These are phyloP conservation scores for Fusarium pininemorale DNA, from an alignment of 2,329 filamentous ascomycete species.

Conservation along the genomic window DNA sequence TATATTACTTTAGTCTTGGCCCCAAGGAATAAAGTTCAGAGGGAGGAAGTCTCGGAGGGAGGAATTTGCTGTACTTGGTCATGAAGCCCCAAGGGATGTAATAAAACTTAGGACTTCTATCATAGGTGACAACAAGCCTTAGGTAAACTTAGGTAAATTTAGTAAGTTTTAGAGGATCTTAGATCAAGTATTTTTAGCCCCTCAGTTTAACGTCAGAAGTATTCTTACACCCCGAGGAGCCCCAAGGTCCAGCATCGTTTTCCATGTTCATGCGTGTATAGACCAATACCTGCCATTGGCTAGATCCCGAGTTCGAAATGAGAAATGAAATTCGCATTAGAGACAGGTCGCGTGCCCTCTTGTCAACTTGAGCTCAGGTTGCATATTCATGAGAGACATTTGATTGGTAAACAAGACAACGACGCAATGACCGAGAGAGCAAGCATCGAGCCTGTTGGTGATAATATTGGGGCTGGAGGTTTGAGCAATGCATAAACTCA, in stretches of 20 bases:
- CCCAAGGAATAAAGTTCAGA: neutral
- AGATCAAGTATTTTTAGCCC: no score
- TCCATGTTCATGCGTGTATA: neutral
- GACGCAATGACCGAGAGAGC: neutral
- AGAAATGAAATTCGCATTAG: neutral
- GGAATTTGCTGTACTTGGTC: neutral
- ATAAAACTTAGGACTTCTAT: no score
- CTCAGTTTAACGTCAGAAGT: no score
- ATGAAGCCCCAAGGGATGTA: neutral
- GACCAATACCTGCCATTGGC: neutral
- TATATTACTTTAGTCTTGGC: neutral
- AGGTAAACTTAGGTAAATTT: no score
- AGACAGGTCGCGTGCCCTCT: conserved; percentile 23
- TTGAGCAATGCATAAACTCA: neutral
- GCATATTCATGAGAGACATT: neutral
- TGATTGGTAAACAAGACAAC: neutral
- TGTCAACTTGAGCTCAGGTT: neutral
- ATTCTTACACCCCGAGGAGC: no score
- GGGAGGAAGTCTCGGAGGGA: neutral
- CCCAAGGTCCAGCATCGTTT: neutral
- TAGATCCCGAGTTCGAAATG: neutral
- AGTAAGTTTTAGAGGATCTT: no score
- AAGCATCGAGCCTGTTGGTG: conserved; percentile 1
- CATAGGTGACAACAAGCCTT: no score
- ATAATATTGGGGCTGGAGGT: neutral